These are phyloP conservation scores for Pseudogymnoascus sp. DNA, from an alignment of 2,329 filamentous ascomycete genomes.

Conservation along the genomic window DNA sequence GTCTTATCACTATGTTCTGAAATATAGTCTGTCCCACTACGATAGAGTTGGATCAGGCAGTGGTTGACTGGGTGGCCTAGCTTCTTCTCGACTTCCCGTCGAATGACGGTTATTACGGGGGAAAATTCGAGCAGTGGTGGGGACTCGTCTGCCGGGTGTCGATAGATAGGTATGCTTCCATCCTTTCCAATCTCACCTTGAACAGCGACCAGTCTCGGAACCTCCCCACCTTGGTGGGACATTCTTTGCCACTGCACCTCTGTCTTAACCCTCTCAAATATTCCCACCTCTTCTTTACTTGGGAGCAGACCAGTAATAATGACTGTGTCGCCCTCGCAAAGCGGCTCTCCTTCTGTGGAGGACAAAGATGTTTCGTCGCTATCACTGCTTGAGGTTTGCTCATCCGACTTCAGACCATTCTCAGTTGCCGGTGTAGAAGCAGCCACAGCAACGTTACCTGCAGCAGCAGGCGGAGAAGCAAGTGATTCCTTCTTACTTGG, in stretches of 20 bases:
- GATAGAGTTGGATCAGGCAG: conserved; percentile 86
- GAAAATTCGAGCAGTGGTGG: conserved; percentile 72
- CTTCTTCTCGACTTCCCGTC: conserved; percentile 58
- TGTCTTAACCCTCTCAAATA: conserved; percentile 62
- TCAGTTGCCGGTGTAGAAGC: neutral
- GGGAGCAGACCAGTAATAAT: conserved; percentile 67
- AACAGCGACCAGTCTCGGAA: conserved; percentile 83
- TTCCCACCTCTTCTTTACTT: conserved; percentile 42
- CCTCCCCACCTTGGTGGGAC: conserved; percentile 85
- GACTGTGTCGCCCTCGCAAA: conserved; percentile 76
- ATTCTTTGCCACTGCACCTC: conserved; percentile 88
- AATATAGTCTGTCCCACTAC: conserved; percentile 83
- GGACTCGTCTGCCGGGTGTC: conserved; percentile 85
- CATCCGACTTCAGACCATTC: neutral
- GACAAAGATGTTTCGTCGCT: conserved; percentile 11
- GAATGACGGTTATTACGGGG: conserved; percentile 61
- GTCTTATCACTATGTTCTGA: conserved; percentile 97
- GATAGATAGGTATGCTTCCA: conserved; percentile 80
- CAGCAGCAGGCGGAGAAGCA: neutral
- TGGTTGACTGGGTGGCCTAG: conserved; percentile 83
- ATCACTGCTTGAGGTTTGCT: neutral
- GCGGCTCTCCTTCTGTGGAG: conserved; percentile 22
- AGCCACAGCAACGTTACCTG: neutral
- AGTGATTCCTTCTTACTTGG: neutral
- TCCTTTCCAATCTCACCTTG: conserved; percentile 66